Percentiles rank a stretch among this genome's conserved stretches.
These are phyloP conservation scores for Tylopilus felleus DNA, from an alignment of 768 basidiomycete genomes.

Conservation along the genomic window DNA sequence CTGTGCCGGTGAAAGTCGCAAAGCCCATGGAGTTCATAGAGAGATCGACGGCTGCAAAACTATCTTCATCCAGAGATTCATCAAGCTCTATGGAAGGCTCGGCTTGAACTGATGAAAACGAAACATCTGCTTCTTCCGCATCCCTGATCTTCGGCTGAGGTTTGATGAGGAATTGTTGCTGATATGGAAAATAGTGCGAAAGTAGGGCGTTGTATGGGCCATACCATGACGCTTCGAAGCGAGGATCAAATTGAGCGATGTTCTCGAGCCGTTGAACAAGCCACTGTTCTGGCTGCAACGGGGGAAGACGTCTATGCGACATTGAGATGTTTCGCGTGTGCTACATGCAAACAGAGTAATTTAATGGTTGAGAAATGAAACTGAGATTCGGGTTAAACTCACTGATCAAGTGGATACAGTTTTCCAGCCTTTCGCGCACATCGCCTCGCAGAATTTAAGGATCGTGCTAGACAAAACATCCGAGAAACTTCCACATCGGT, in stretches of 20 bases:
- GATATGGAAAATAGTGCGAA: background rate
- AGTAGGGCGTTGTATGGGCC: background rate
- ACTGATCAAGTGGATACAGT: too few relatives aligned
- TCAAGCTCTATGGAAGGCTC: background rate
- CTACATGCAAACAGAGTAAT: too few relatives aligned
- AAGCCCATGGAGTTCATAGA: background rate
- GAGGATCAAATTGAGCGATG: background rate
- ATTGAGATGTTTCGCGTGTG: too few relatives aligned
- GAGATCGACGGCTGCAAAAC: background rate
- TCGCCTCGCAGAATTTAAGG: too few relatives aligned
- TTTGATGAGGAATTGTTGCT: slow-evolving; percentile 1
- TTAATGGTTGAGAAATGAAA: too few relatives aligned
- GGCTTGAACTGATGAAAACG: background rate
- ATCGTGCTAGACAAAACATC: too few relatives aligned
- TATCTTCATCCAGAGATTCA: background rate
- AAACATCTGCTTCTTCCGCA: background rate
- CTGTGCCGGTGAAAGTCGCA: background rate
- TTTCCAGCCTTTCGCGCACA: too few relatives aligned
- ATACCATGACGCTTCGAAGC: background rate
- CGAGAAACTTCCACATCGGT: too few relatives aligned
- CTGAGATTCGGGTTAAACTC: too few relatives aligned
- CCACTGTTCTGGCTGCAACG: background rate
- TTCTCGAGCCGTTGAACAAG: background rate
- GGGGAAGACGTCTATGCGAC: background rate
- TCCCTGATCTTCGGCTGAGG: background rate